phyloP scores from a whole-genome alignment of 2,329 filamentous ascomycete species.

The Beauveria sp. region DNA sequence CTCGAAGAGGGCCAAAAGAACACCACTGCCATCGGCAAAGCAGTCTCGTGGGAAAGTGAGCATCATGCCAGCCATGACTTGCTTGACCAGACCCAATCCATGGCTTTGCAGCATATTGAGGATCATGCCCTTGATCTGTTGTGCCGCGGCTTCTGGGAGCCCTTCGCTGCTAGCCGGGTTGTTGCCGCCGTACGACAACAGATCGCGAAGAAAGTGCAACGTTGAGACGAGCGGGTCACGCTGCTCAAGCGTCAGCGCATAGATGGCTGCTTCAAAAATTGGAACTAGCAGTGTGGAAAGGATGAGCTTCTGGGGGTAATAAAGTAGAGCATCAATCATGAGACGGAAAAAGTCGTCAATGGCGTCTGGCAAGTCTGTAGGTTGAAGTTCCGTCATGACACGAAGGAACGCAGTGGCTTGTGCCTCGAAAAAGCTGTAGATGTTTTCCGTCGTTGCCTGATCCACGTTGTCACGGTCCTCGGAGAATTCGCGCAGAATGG shows the following conservation, averaged over 20 bases:
- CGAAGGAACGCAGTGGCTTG: slow-evolving; percentile 86
- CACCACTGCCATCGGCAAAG: slow-evolving; percentile 87
- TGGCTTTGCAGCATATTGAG: slow-evolving; percentile 62
- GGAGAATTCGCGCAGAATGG: slow-evolving; percentile 91
- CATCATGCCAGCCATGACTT: slow-evolving; percentile 96
- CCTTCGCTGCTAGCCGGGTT: slow-evolving; percentile 58
- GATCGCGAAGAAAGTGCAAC: slow-evolving; percentile 85
- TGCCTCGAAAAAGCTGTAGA: slow-evolving; percentile 91
- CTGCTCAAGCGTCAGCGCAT: slow-evolving; percentile 81
- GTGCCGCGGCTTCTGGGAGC: slow-evolving; percentile 50
- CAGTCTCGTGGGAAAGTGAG: slow-evolving; percentile 95
- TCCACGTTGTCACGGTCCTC: slow-evolving; percentile 83
- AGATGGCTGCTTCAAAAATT: slow-evolving; percentile 81
- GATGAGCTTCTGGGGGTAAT: slow-evolving; percentile 80
- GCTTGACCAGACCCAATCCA: slow-evolving; percentile 75
- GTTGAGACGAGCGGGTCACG: slow-evolving; percentile 85
- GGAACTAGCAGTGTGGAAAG: slow-evolving; percentile 70
- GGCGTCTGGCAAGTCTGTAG: slow-evolving; percentile 67
- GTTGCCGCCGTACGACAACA: slow-evolving; percentile 79
- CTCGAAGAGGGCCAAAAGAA: slow-evolving; percentile 85
- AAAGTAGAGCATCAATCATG: slow-evolving; percentile 83
- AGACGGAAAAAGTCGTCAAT: slow-evolving; percentile 97
- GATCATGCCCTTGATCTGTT: slow-evolving; percentile 65
- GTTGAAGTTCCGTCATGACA: slow-evolving; percentile 76
- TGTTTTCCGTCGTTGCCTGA: slow-evolving; percentile 71